phyloP scores from a whole-genome alignment of 768 basidiomycete species.

The Fibroporia radiculosa region DNA sequence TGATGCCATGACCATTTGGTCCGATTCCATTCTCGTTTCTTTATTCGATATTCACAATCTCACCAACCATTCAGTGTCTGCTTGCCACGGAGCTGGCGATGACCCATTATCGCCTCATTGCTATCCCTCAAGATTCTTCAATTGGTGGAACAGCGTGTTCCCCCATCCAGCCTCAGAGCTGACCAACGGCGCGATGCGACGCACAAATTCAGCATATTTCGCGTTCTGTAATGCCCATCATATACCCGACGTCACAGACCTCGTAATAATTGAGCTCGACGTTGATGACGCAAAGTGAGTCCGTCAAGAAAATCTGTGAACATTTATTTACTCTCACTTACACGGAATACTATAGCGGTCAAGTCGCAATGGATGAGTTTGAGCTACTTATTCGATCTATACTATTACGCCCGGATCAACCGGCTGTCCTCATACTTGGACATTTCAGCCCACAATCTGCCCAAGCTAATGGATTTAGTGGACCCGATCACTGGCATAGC shows the following conservation, averaged over 20 bases:
- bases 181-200: constrained; percentile 93
- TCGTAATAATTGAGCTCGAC: constrained; percentile 94
- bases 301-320: neutral
- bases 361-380: constrained; percentile 71
- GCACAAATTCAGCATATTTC: constrained; percentile 91
- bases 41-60: neutral
- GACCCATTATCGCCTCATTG: constrained; percentile 78
- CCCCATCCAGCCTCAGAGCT: constrained; percentile 96
- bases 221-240: constrained; percentile 91
- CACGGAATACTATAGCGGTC: constrained; percentile 52
- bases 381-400: constrained; percentile 90
- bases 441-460: constrained; percentile 90
- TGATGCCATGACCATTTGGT: too few species aligned
- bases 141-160: constrained; percentile 98
- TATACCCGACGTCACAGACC: constrained; percentile 87
- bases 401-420: constrained; percentile 82
- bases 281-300: constrained; percentile 82
- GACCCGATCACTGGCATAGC: constrained; percentile 86
- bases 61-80: constrained; percentile 56
- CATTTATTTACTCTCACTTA: too few species aligned
- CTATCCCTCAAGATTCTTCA: constrained; percentile 93
- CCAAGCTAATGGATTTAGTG: constrained; percentile 70
- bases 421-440: constrained; percentile 90
- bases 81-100: constrained; percentile 90
- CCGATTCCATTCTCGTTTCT: too few species aligned